Conservation (phyloP, 371 early-diverging fungal species). For the Phascolomyces articulosus region DNA sequence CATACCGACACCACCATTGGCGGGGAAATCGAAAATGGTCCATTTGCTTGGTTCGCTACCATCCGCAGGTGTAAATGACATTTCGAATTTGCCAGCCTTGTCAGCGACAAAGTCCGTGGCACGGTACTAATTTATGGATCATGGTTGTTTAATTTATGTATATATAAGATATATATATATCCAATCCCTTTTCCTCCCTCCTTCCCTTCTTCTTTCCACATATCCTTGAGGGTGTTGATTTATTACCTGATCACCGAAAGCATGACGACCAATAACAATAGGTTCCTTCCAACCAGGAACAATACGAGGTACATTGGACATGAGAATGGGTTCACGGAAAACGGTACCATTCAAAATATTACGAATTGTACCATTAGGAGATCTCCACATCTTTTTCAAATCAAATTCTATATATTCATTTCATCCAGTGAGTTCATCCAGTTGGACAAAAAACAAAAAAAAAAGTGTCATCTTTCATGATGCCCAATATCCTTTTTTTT, state of each 20-base stretch:
- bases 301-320: conserved; percentile 86
- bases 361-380: conserved; percentile 96
- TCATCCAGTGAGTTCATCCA: no score
- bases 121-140: no score
- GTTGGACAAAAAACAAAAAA: no score
- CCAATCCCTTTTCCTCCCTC: background rate
- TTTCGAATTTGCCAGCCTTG: conserved; percentile 84
- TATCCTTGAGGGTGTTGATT: background rate
- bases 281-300: conserved; percentile 94
- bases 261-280: conserved; percentile 93
- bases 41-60: conserved; percentile 62
- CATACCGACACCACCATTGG: conserved; percentile 85
- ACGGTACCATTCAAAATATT: conserved; percentile 95
- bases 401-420: conserved; percentile 69
- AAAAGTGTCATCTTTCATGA: no score
- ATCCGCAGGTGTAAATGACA: conserved; percentile 85
- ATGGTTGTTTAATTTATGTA: no score
- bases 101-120: conserved; percentile 87
- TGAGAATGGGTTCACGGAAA: conserved; percentile 93
- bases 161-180: no score
- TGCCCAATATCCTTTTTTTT: no score
- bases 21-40: conserved; percentile 73
- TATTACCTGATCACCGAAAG: conserved; percentile 88
- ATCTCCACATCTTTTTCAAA: conserved; percentile 94
- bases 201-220: background rate